Evolutionary conservation across 768 basidiomycete genomes (phyloP).

Genomic region (Galerina marginata): DNA sequence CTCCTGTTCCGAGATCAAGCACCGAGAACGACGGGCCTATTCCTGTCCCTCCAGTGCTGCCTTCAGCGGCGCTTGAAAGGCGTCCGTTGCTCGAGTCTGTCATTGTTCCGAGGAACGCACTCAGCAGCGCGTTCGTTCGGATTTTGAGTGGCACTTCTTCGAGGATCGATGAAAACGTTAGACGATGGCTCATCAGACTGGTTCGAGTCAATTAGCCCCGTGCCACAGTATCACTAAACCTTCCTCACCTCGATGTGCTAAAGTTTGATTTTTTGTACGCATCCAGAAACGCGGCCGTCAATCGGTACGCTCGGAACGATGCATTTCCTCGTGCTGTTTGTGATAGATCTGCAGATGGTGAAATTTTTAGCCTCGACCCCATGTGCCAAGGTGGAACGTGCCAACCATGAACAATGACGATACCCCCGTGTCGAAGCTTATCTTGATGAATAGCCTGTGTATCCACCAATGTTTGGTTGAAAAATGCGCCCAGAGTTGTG

Average conservation of each 20-base stretch:
- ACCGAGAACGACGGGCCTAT: constrained; percentile 68
- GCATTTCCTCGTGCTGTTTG: constrained; percentile 83
- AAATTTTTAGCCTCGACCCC: constrained; percentile 9
- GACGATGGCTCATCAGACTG: constrained; percentile 78
- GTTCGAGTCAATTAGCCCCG: constrained; percentile 17
- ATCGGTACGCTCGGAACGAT: constrained; percentile 86
- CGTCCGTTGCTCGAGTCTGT: constrained; percentile 50
- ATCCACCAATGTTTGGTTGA: constrained; percentile 80
- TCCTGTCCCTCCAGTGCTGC: constrained; percentile 35
- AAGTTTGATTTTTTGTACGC: constrained; percentile 86
- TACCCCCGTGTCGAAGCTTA: constrained; percentile 82
- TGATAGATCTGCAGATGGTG: constrained; percentile 63
- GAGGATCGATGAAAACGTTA: constrained; percentile 87
- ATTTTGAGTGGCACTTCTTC: constrained; percentile 87
- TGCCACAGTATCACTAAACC: constrained; percentile 2
- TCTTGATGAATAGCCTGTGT: constrained; percentile 87
- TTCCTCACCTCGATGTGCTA: constrained; percentile 76
- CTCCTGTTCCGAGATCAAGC: constrained; percentile 72
- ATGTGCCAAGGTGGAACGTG: constrained; percentile 18
- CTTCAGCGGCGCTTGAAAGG: constrained; percentile 43
- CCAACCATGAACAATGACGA: constrained; percentile 84
- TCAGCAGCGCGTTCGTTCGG: constrained; percentile 80
- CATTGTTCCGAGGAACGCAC: constrained; percentile 76
- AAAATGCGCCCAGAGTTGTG: constrained; percentile 84
- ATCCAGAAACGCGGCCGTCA: constrained; percentile 80